Conservation (phyloP, 2,329 filamentous ascomycete species). For the Cryphonectria parasitica region DNA sequence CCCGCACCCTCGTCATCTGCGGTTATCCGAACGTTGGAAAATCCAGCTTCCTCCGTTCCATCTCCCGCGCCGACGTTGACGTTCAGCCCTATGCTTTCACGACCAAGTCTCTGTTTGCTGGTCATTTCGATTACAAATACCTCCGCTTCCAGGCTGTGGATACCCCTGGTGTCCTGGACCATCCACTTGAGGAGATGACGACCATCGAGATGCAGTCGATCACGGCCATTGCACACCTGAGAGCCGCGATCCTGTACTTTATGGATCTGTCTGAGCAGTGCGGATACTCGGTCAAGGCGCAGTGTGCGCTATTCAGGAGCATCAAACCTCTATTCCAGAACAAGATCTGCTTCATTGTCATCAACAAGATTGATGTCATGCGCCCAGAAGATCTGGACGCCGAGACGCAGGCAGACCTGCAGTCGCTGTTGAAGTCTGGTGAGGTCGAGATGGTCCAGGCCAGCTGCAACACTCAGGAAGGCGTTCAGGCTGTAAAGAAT, state of each 20-base stretch:
- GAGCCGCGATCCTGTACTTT: constrained; percentile 95
- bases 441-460: constrained; percentile 93
- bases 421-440: constrained; percentile 79
- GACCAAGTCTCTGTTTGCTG: constrained; percentile 95
- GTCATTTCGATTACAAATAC: constrained; percentile 98
- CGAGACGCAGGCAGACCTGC: constrained; percentile 76
- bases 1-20: constrained; percentile 91
- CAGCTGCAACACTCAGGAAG: constrained; percentile 93
- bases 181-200: constrained; percentile 98
- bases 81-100: constrained; percentile 99
- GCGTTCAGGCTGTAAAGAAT: constrained; percentile 94
- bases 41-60: constrained; percentile 89
- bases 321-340: constrained; percentile 97
- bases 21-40: constrained; percentile 98
- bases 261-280: constrained; percentile 98
- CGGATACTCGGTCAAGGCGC: constrained; percentile 88
- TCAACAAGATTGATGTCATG: constrained; percentile 98
- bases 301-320: constrained; percentile 93
- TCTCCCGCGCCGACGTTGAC: constrained; percentile 93
- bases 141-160: constrained; percentile 79
- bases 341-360: constrained; percentile 93
- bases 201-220: constrained; percentile 99
- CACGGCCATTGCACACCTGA: constrained; percentile 94
- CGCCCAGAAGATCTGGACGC: constrained; percentile 84
- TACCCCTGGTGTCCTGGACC: constrained; percentile 97